Percentiles rank a stretch among this genome's conserved stretches.
These are phyloP conservation scores for Lantana camara DNA, from an alignment of 257 asterid genomes.

Conservation along the genomic window DNA sequence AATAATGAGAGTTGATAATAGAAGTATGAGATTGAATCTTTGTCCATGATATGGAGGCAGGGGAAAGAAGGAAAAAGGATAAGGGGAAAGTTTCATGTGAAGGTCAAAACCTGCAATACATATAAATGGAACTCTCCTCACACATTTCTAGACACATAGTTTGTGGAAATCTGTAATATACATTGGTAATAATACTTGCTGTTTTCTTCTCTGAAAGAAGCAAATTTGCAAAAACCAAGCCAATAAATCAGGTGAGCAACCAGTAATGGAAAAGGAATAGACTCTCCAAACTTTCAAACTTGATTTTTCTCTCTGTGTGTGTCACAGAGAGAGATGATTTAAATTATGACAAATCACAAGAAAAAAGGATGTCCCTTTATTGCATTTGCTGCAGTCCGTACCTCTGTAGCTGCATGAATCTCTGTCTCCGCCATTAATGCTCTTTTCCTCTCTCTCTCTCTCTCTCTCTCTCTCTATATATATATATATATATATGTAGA, in stretches of 20 bases:
- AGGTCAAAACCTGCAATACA: conserved; percentile 16
- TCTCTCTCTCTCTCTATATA: conserved; percentile 5
- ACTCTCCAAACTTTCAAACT: conserved; percentile 37
- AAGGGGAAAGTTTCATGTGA: not conserved
- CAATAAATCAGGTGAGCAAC: conserved; percentile 15
- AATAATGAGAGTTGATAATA: too few relatives aligned
- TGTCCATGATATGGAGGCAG: not conserved
- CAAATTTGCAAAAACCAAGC: conserved; percentile 3
- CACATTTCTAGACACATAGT: conserved; percentile 18
- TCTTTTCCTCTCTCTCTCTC: not conserved
- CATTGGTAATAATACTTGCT: not conserved
- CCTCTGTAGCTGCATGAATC: conserved; percentile 37
- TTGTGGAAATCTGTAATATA: conserved; percentile 8
- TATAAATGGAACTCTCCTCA: conserved; percentile 16
- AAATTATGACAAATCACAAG: conserved; percentile 38
- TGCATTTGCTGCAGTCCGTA: conserved; percentile 43
- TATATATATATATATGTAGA: too few relatives aligned
- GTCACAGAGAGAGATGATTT: not conserved
- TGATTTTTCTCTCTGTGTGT: not conserved
- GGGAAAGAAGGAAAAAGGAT: not conserved
- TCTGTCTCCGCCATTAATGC: conserved; percentile 38
- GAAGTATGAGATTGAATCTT: too few relatives aligned
- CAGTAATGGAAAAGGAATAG: conserved; percentile 13
- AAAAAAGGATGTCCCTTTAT: conserved; percentile 28
- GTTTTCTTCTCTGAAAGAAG: conserved; percentile 21